phyloP scores from a whole-genome alignment of 2,329 filamentous ascomycete genomes.

The Aspergillus bombycis region DNA sequence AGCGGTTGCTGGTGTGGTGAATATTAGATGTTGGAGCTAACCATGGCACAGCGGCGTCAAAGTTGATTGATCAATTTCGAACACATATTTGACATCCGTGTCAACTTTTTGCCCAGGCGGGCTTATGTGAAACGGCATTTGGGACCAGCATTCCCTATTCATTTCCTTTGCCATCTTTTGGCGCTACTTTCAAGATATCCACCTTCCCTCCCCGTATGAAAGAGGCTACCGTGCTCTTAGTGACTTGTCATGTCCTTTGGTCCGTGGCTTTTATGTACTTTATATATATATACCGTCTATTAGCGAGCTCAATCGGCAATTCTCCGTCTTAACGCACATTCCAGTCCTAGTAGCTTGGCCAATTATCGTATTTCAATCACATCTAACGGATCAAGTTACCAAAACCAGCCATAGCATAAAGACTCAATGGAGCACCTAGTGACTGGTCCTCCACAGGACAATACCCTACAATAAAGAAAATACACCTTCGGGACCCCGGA shows the following conservation, averaged over 20 bases:
- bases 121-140: slow-evolving; percentile 1
- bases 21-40: slow-evolving; percentile 6
- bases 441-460: no score
- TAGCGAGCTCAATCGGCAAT: not conserved
- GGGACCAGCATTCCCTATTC: not conserved
- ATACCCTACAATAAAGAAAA: no score
- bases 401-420: not conserved
- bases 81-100: not conserved
- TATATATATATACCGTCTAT: not conserved
- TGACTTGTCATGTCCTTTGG: not conserved
- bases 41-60: slow-evolving; percentile 34
- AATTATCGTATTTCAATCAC: not conserved
- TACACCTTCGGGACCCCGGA: not conserved
- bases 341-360: not conserved
- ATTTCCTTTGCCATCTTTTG: not conserved
- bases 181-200: not conserved
- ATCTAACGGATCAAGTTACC: not conserved
- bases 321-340: no score
- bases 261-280: not conserved
- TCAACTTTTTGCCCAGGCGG: not conserved
- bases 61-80: slow-evolving; percentile 31
- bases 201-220: not conserved
- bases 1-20: slow-evolving; percentile 43
- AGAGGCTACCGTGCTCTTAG: not conserved
- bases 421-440: not conserved